Evolutionary conservation across 2,329 filamentous ascomycete genomes (phyloP), one percentile per base, ranked within the genome.

Genomic region (Diaporthe velutina): DNA sequence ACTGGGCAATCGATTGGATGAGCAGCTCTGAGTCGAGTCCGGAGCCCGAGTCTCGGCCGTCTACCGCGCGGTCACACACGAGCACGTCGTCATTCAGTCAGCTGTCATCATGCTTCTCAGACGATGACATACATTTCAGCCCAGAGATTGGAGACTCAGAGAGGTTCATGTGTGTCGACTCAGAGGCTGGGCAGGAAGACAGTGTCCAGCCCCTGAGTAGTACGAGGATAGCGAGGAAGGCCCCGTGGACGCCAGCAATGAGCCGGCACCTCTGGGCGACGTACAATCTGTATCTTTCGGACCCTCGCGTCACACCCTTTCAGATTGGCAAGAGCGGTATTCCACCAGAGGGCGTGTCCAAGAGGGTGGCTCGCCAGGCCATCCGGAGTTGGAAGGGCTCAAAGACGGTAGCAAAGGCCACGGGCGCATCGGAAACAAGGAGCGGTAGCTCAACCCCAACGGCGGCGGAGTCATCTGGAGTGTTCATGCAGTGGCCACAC

Each of bases 331-430:
- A 91, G 79, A 91, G 90, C 79, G 88, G 89, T 73, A 88, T 93
- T 35, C 92, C 92, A 10, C 92, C 92, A 4, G 86, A 91, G 57
- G 92, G 92, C 22, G 91, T 93, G 13, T 92, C 90, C 78, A 81
- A 89, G 78, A 90, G 91, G 60, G 91, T 93, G 52, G 89, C 92
- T n/a, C 87, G 91, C 76, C 90, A 92, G 79, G 89, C 91, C 28
- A 92, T 89, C 83, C 86, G 90, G 79, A 93, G 89, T 79, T 93
- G 92, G 92, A 93, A 90, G 80, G 91, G 91, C 1, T 87, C 89
- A 4, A 91, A 87, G 76, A 79, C 83, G 9, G 81, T 84, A 71
- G 77, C 73, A 67, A 81, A 74, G 74, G 77, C 76, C 54, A 25
- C n/a, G 8, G 67, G 50, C 45, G 74, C 68, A 10, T 40, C 68